These are phyloP conservation scores for Schwanniomyces sp. DNA, from an alignment of 805 yeast genomes.

Conservation along the genomic window DNA sequence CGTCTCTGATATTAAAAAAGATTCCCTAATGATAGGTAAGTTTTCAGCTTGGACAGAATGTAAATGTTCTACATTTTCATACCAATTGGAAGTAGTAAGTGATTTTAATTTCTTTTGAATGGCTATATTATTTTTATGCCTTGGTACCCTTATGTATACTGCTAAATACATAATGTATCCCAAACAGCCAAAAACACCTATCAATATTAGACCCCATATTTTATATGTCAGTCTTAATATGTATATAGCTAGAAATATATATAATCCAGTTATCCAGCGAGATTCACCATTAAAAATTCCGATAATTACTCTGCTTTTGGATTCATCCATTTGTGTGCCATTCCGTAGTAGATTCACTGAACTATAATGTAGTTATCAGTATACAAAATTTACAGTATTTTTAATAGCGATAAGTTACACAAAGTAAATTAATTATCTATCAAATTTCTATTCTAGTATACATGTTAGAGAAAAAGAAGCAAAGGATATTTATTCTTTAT, in stretches of 20 bases:
- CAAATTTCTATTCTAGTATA: not conserved
- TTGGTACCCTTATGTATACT: not conserved
- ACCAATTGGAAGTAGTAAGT: slow-evolving; percentile 9
- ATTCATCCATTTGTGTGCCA: not conserved
- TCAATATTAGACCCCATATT: not conserved
- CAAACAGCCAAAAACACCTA: not conserved
- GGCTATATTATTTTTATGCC: not conserved
- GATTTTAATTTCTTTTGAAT: not conserved
- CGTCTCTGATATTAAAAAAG: slow-evolving; percentile 52
- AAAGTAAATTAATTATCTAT: not conserved
- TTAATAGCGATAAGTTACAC: not conserved
- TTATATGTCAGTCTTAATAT: not conserved
- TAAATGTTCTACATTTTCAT: slow-evolving; percentile 14
- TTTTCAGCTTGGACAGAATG: slow-evolving; percentile 21
- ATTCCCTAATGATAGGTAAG: slow-evolving; percentile 42
- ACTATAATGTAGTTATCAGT: not conserved
- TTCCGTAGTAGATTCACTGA: not conserved
- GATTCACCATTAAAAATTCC: not conserved
- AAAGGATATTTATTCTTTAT: not conserved
- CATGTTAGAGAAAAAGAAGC: not conserved
- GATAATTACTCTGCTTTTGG: not conserved
- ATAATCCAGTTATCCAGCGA: not conserved
- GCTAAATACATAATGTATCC: not conserved
- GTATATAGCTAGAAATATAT: not conserved
- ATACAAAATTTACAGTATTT: not conserved